Evolutionary conservation across 331 rosid genomes (phyloP).

Genomic region (Stylosanthes scabra): DNA sequence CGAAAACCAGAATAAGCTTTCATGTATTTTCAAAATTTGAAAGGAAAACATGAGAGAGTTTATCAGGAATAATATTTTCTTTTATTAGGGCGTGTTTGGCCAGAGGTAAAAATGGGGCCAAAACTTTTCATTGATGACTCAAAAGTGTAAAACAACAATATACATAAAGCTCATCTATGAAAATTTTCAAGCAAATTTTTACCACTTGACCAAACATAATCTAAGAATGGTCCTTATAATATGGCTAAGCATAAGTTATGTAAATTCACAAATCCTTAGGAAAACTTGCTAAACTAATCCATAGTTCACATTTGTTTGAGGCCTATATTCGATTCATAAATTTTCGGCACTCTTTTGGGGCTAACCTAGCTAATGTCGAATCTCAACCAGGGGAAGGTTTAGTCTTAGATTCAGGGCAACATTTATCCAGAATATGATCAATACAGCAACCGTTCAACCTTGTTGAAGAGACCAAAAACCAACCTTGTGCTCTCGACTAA

Average conservation of each 20-base stretch:
- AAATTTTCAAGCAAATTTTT: no score
- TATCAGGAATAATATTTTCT: not conserved
- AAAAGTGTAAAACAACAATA: no score
- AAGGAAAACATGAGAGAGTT: not conserved
- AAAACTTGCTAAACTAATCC: slow-evolving; percentile 19
- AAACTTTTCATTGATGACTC: no score
- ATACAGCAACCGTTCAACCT: slow-evolving; percentile 20
- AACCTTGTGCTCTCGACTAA: slow-evolving; percentile 10
- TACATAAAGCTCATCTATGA: no score
- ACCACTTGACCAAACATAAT: no score
- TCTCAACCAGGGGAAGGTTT: not conserved
- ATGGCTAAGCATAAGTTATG: not conserved
- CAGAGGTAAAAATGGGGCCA: no score
- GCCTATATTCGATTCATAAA: slow-evolving; percentile 16
- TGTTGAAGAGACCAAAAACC: not conserved
- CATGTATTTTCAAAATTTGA: slow-evolving; percentile 5
- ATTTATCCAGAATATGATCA: not conserved
- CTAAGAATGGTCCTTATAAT: not conserved
- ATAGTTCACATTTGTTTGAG: slow-evolving; percentile 7
- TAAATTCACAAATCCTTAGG: slow-evolving; percentile 27
- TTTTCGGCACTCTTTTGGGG: not conserved
- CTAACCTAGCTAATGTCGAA: slow-evolving; percentile 2
- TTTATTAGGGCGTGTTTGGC: no score
- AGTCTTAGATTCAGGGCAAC: slow-evolving; percentile 22
- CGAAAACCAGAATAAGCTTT: slow-evolving; percentile 1